Percentiles rank a stretch among this genome's conserved stretches.
Evolutionary conservation across 176 grass and related monocot genomes (phyloP).

Genomic region (Thalia dealbata): DNA sequence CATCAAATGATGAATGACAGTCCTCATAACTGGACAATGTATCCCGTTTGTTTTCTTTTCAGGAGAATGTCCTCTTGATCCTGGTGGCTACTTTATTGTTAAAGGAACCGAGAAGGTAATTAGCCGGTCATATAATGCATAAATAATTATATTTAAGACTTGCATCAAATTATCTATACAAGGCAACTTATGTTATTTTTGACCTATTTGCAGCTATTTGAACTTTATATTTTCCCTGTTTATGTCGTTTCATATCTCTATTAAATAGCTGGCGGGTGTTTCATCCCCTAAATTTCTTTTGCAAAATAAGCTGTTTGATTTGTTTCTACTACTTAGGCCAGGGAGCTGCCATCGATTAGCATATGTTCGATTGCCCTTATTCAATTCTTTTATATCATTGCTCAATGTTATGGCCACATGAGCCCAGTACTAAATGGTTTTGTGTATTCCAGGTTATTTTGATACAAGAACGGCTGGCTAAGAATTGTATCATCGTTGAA

Average conservation of each 20-base stretch:
- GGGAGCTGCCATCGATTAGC: not conserved
- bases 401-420: not conserved
- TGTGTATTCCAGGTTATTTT: slow-evolving; percentile 72
- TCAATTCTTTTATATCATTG: not conserved
- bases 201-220: not conserved
- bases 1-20: not conserved
- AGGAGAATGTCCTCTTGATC: slow-evolving; percentile 96
- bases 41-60: slow-evolving; percentile 10
- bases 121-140: not conserved
- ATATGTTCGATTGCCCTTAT: not conserved
- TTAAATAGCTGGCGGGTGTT: not conserved
- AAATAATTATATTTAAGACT: too few relatives aligned
- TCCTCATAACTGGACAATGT: not conserved
- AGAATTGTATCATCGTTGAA: slow-evolving; percentile 93
- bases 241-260: not conserved
- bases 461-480: slow-evolving; percentile 93
- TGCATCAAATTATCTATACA: too few relatives aligned
- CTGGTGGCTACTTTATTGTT: slow-evolving; percentile 88
- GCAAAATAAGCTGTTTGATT: not conserved
- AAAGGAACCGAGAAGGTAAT: slow-evolving; percentile 96
- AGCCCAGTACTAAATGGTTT: not conserved
- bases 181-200: too few relatives aligned
- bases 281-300: not conserved
- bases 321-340: not conserved
- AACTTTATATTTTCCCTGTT: not conserved